Evolutionary conservation across 768 basidiomycete species (phyloP), one percentile per base, ranked within the genome.

Genomic region (Tricholoma bakamatsutake): DNA sequence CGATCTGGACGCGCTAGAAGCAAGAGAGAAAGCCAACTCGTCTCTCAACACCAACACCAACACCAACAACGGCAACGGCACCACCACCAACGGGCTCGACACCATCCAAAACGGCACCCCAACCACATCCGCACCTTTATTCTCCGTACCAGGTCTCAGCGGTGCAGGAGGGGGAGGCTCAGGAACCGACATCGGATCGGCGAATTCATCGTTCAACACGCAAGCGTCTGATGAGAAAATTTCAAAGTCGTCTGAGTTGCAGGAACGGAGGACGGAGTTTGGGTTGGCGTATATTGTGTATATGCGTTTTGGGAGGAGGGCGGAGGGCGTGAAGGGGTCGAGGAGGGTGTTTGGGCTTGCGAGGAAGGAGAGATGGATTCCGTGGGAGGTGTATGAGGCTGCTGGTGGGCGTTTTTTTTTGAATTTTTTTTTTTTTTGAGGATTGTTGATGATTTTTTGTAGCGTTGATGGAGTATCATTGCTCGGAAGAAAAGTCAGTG

Each of bases 381-480:
- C 90, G 13, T 98, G 97, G 97, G 89, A 95, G 64, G 88, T 93
- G 0, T 96, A 87, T 63, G 95, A 98, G 68, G 89, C 94, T 42
- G 86, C 91, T 53, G 94, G 94, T 95, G 59, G 34, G 77, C 52
- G 5, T 47, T 18, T 47, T 42, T 52, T 61, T 53, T 24, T n/a
- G n/a, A n/a, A n/a, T n/a, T n/a, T 50, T 47, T 11, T 43, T 28
- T 6, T 45, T 54, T 31, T 10, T 37, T 4, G 35, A 13, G 13
- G 42, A 21, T 18, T 10, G 39, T 37, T 55, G n/a, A 59, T 54
- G 12, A 4, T 43, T 37, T 4, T 52, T 57, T 50, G 15, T 66
- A 94, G 97, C 97, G 0, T 67, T 95, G 62, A 90, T 96, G 83
- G 97, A 98, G 69, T 97, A 97, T 65, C 93, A 97, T 67, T 90